Evolutionary conservation across 805 yeast species (phyloP).

Genomic region (Yamadazyma philogaea): DNA sequence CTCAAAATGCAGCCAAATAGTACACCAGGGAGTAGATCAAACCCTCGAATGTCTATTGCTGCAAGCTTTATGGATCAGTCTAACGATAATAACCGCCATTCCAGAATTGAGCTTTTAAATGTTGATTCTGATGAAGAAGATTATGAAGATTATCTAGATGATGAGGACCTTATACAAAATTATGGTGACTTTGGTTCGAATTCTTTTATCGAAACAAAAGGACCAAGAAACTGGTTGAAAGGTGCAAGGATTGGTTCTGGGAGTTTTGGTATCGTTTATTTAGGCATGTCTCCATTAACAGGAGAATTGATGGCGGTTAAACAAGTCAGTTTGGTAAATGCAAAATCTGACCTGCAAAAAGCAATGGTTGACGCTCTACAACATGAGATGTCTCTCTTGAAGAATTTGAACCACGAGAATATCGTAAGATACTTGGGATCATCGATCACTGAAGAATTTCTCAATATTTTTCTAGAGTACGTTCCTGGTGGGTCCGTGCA

Average conservation of each 20-base stretch:
- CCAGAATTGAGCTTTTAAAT: constrained; percentile 47
- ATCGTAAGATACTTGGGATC: constrained; percentile 92
- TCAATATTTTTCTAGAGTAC: constrained; percentile 74
- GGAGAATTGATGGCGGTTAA: constrained; percentile 98
- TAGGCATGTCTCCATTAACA: constrained; percentile 87
- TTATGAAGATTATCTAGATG: constrained; percentile 35
- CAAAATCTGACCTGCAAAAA: constrained; percentile 30
- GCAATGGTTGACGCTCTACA: constrained; percentile 77
- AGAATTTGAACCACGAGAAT: constrained; percentile 82
- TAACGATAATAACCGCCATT: constrained; percentile 30
- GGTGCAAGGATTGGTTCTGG: constrained; percentile 95
- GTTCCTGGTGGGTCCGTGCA: constrained; percentile 60
- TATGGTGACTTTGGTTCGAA: constrained; percentile 18
- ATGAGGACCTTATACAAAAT: constrained; percentile 36
- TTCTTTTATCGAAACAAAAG: constrained; percentile 15
- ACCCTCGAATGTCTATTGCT: constrained; percentile 25
- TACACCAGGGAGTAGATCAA: constrained; percentile 2
- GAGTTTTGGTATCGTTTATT: constrained; percentile 87
- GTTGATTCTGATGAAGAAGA: constrained; percentile 40
- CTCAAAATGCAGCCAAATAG: constrained; percentile 8
- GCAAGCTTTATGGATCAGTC: constrained; percentile 27
- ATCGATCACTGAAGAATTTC: constrained; percentile 61
- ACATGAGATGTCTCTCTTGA: constrained; percentile 73
- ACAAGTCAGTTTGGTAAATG: constrained; percentile 71
- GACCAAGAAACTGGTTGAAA: constrained; percentile 80